Evolutionary conservation across 177 flowering plant species (phyloP).

Genomic region (Vitis hybrid): DNA sequence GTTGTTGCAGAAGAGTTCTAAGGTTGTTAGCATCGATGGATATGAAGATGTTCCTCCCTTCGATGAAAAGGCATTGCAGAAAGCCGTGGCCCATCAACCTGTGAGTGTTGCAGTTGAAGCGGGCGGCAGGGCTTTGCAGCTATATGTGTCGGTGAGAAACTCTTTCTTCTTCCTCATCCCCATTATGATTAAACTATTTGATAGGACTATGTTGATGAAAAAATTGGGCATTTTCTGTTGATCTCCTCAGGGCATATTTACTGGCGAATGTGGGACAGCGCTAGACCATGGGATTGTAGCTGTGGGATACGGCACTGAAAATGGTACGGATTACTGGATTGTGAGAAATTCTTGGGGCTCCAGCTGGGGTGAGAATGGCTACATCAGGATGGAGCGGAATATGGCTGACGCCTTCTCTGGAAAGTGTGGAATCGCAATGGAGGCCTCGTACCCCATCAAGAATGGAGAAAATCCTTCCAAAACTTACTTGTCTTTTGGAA

Average conservation of each 20-base stretch:
- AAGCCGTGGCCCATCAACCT: constrained; percentile 84
- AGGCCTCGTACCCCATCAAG: constrained; percentile 84
- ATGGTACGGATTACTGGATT: constrained; percentile 81
- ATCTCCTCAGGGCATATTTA: constrained; percentile 66
- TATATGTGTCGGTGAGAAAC: constrained; percentile 52
- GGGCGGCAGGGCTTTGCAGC: constrained; percentile 64
- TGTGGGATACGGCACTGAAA: constrained; percentile 87
- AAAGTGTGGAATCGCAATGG: constrained; percentile 85
- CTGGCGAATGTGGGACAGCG: constrained; percentile 67
- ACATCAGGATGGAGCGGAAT: constrained; percentile 68
- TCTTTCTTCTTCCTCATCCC: not conserved
- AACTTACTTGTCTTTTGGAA: not conserved
- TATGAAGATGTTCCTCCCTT: constrained; percentile 65
- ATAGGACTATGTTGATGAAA: not conserved
- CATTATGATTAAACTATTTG: not conserved
- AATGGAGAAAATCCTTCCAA: constrained; percentile 32
- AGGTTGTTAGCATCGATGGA: constrained; percentile 70
- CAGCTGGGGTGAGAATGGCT: constrained; percentile 89
- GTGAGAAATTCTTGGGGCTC: constrained; percentile 94
- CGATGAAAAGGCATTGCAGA: constrained; percentile 61
- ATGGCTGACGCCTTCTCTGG: constrained; percentile 30
- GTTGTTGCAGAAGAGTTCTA: constrained; percentile 47
- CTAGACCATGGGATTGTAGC: constrained; percentile 90
- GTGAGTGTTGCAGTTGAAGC: constrained; percentile 86
- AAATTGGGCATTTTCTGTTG: not conserved